Evolutionary conservation across 1,284 basidiomycete genomes (phyloP).

Genomic region (Puccinia novopanici): DNA sequence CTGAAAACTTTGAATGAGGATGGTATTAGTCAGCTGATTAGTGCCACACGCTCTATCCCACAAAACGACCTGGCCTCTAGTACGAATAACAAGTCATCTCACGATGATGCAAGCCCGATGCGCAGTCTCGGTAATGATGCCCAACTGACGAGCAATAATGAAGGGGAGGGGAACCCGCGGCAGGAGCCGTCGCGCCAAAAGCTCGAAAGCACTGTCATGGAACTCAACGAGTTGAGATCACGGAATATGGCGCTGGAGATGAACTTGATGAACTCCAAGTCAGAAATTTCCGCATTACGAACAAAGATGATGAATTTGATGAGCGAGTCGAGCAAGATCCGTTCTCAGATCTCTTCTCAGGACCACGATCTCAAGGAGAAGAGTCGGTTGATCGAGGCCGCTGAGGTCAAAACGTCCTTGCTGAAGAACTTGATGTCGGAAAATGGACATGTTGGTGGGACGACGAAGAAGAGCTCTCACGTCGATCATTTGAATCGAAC

Average conservation of each 20-base stretch:
- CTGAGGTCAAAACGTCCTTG: slow-evolving; percentile 74
- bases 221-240: slow-evolving; percentile 72
- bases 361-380: slow-evolving; percentile 73
- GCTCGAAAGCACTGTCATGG: slow-evolving; percentile 58
- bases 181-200: slow-evolving; percentile 50
- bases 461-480: slow-evolving; percentile 65
- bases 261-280: slow-evolving; percentile 71
- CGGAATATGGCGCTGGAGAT: slow-evolving; percentile 69
- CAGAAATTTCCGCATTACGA: slow-evolving; percentile 76
- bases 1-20: slow-evolving; percentile 31
- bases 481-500: slow-evolving; percentile 60
- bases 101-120: background rate
- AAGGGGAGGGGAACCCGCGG: too few species aligned
- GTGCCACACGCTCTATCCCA: slow-evolving; percentile 3
- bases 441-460: slow-evolving; percentile 75
- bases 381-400: slow-evolving; percentile 70
- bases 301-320: slow-evolving; percentile 73
- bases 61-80: background rate
- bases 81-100: background rate
- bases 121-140: background rate
- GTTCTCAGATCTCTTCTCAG: slow-evolving; percentile 66
- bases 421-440: slow-evolving; percentile 85
- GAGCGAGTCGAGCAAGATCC: slow-evolving; percentile 70
- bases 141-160: background rate
- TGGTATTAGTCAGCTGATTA: slow-evolving; percentile 20